Conservation (phyloP, 257 asterid genomes). For the Solanum megistacrolobum region DNA sequence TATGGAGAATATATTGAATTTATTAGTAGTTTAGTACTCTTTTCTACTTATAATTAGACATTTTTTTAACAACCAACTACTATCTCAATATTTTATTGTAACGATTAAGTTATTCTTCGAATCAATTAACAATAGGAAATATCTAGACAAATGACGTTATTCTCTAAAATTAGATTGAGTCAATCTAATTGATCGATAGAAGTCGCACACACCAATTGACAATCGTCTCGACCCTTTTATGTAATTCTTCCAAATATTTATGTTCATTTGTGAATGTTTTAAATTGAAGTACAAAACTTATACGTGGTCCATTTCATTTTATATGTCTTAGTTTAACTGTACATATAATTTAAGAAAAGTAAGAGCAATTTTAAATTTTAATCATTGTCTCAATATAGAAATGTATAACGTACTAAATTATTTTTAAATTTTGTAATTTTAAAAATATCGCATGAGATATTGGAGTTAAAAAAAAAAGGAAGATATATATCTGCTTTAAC, state of each 20-base stretch:
- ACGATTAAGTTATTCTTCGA: neutral
- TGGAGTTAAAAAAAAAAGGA: neutral
- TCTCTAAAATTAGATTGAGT: neutral
- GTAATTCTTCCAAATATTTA: neutral
- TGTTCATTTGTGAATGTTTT: neutral
- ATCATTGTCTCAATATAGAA: neutral
- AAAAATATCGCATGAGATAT: neutral
- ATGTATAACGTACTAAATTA: neutral
- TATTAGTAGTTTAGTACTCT: neutral
- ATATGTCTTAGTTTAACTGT: neutral
- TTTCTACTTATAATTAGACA: neutral
- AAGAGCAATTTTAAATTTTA: neutral
- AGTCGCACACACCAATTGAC: neutral
- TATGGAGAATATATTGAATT: neutral
- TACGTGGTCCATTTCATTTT: neutral
- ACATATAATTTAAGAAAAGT: neutral
- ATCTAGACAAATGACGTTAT: neutral
- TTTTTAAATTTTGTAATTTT: neutral
- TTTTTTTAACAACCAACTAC: neutral
- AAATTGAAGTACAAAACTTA: neutral
- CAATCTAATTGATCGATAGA: neutral
- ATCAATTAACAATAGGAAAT: neutral
- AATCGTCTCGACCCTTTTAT: neutral
- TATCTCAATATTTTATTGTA: neutral
- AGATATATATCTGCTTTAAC: neutral